Percentiles rank a stretch among this genome's conserved stretches.
phyloP scores from a whole-genome alignment of 768 basidiomycete species.

The Russula abietina region DNA sequence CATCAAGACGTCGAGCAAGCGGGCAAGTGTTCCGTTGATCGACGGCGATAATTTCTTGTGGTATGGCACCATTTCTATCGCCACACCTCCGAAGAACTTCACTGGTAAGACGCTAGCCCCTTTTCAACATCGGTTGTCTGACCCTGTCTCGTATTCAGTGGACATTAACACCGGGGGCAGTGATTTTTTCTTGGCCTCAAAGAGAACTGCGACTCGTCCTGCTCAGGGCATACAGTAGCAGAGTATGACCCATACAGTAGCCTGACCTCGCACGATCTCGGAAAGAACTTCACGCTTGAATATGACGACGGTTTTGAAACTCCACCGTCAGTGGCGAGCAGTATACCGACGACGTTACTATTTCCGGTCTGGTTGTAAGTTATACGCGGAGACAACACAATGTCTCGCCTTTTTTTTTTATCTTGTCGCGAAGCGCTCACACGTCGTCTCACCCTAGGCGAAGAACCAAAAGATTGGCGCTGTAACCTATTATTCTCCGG shows the following conservation, averaged over 20 bases:
- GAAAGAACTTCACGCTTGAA: constrained; percentile 29
- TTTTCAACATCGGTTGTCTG: constrained; percentile 32
- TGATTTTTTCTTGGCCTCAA: constrained; percentile 34
- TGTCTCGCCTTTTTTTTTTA: neutral
- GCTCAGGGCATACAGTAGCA: constrained; percentile 25
- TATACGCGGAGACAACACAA: too few species aligned
- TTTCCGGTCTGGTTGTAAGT: constrained; percentile 28
- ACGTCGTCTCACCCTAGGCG: neutral
- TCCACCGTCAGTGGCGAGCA: constrained; percentile 16
- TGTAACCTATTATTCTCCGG: neutral
- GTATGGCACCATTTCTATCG: constrained; percentile 14
- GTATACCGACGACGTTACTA: too few species aligned
- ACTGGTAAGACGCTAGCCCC: neutral
- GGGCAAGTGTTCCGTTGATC: neutral
- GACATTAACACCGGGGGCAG: constrained; percentile 37
- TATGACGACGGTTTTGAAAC: constrained; percentile 42
- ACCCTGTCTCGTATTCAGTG: constrained; percentile 27
- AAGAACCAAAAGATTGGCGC: neutral
- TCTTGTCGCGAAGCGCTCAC: neutral
- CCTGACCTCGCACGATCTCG: constrained; percentile 25
- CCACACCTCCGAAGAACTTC: constrained; percentile 13
- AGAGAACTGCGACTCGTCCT: constrained; percentile 30
- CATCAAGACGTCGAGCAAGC: neutral
- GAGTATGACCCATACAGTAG: constrained; percentile 1
- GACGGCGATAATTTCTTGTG: neutral